A percentile compares a stretch with the other conserved stretches of the same genome.
These are phyloP conservation scores for Zalaria sp. DNA, from an alignment of 2,329 filamentous ascomycete species.

Conservation along the genomic window DNA sequence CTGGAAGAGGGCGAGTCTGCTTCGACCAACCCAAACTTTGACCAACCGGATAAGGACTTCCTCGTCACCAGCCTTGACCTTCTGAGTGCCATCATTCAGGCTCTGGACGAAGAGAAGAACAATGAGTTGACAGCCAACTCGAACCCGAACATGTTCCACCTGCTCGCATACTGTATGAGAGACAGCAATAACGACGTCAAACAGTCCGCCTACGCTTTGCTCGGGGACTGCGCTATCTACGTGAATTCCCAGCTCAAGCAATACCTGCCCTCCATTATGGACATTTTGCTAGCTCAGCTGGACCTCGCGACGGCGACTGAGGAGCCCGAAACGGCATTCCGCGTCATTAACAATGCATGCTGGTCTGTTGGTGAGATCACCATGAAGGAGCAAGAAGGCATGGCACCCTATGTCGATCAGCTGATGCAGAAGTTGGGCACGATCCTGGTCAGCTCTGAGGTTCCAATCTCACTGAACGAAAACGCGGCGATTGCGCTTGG, in stretches of 20 bases:
- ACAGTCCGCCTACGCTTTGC: slow-evolving; percentile 86
- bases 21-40: slow-evolving; percentile 47
- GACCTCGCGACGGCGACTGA: slow-evolving; percentile 59
- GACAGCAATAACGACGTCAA: slow-evolving; percentile 83
- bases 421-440: slow-evolving; percentile 64
- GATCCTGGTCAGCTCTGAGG: slow-evolving; percentile 73
- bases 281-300: slow-evolving; percentile 73
- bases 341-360: slow-evolving; percentile 94
- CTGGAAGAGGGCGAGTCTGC: slow-evolving; percentile 67
- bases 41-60: slow-evolving; percentile 91
- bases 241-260: slow-evolving; percentile 70
- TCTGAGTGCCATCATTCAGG: slow-evolving; percentile 84
- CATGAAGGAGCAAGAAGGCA: slow-evolving; percentile 56
- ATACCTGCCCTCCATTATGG: slow-evolving; percentile 59
- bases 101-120: slow-evolving; percentile 60
- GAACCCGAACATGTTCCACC: slow-evolving; percentile 75
- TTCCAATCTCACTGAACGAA: slow-evolving; percentile 77
- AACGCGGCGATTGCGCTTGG: slow-evolving; percentile 91
- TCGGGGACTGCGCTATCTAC: slow-evolving; percentile 90
- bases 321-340: slow-evolving; percentile 74
- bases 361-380: slow-evolving; percentile 93
- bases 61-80: slow-evolving; percentile 89
- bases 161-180: slow-evolving; percentile 84
- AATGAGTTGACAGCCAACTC: slow-evolving; percentile 62
- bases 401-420: slow-evolving; percentile 64